These are phyloP conservation scores for Knoxdaviesia capensis DNA, from an alignment of 2,329 filamentous ascomycete species.

Conservation along the genomic window DNA sequence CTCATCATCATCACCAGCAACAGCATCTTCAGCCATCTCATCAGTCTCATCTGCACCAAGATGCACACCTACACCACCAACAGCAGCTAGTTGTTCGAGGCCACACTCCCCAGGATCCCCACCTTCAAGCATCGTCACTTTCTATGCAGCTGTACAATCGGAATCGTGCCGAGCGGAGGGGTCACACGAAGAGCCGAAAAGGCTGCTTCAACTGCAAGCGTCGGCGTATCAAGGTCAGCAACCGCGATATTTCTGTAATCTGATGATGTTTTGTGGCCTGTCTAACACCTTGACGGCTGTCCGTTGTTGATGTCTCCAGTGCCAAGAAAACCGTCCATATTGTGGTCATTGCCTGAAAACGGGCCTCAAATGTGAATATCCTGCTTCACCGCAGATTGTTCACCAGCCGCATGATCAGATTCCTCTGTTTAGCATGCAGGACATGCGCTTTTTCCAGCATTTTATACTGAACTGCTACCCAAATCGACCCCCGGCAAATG, in stretches of 20 bases:
- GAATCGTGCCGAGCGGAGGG: slow-evolving; percentile 24
- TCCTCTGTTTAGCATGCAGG: slow-evolving; percentile 37
- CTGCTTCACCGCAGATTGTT: slow-evolving; percentile 24
- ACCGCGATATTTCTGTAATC: neutral
- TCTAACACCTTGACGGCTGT: neutral
- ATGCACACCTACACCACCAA: too few relatives aligned
- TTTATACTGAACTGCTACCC: slow-evolving; percentile 42
- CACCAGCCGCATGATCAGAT: slow-evolving; percentile 36
- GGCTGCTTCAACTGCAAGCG: slow-evolving; percentile 51
- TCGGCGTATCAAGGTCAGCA: slow-evolving; percentile 37
- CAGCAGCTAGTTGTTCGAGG: too few relatives aligned
- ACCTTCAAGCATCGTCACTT: too few relatives aligned
- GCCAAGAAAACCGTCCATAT: slow-evolving; percentile 42
- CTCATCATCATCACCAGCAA: too few relatives aligned
- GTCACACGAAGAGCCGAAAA: slow-evolving; percentile 44
- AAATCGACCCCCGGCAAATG: slow-evolving; percentile 42
- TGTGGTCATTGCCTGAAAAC: slow-evolving; percentile 45
- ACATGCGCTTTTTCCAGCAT: slow-evolving; percentile 52
- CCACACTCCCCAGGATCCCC: too few relatives aligned
- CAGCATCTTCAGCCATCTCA: too few relatives aligned
- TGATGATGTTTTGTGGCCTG: neutral
- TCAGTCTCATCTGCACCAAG: too few relatives aligned
- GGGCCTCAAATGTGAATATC: slow-evolving; percentile 42
- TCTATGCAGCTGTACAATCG: too few relatives aligned
- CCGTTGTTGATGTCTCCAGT: slow-evolving; percentile 17